Conservation (phyloP, 495 filamentous ascomycete genomes). For the Penicillium goetzii region DNA sequence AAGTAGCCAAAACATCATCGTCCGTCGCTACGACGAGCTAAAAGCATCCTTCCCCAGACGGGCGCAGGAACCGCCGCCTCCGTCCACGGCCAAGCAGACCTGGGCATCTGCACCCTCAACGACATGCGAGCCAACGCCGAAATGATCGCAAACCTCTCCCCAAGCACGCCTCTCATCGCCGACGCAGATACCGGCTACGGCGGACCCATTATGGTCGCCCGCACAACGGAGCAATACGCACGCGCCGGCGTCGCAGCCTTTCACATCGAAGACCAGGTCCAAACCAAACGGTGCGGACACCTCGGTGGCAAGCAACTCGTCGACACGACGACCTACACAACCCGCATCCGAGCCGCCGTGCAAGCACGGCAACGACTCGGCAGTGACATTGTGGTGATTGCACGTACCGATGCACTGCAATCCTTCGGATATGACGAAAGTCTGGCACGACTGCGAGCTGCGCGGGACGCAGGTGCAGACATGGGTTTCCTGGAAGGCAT, state of each 20-base stretch:
- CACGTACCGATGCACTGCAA: slow-evolving; percentile 69
- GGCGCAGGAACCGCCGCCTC: slow-evolving; percentile 71
- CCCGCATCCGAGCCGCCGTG: slow-evolving; percentile 61
- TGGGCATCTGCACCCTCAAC: slow-evolving; percentile 60
- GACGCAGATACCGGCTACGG: slow-evolving; percentile 73
- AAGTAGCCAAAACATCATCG: neutral
- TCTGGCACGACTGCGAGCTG: slow-evolving; percentile 56
- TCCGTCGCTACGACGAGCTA: neutral
- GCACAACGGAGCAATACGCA: slow-evolving; percentile 65
- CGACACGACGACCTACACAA: slow-evolving; percentile 51
- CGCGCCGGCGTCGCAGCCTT: slow-evolving; percentile 68
- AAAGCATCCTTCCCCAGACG: slow-evolving; percentile 43
- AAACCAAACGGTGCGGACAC: slow-evolving; percentile 70
- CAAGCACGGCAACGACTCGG: slow-evolving; percentile 53
- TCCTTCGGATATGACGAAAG: slow-evolving; percentile 64
- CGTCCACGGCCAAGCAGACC: slow-evolving; percentile 67
- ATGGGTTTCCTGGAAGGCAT: slow-evolving; percentile 61
- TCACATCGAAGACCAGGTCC: slow-evolving; percentile 75
- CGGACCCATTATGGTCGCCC: slow-evolving; percentile 65
- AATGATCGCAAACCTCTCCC: slow-evolving; percentile 47
- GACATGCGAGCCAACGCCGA: slow-evolving; percentile 52
- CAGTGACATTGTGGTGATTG: slow-evolving; percentile 70
- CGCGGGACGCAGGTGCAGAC: slow-evolving; percentile 63
- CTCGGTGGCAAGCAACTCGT: slow-evolving; percentile 67
- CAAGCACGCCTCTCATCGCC: slow-evolving; percentile 62